These are phyloP conservation scores for Saururus chinensis DNA, from an alignment of 164 flowering plant genomes.

Conservation along the genomic window DNA sequence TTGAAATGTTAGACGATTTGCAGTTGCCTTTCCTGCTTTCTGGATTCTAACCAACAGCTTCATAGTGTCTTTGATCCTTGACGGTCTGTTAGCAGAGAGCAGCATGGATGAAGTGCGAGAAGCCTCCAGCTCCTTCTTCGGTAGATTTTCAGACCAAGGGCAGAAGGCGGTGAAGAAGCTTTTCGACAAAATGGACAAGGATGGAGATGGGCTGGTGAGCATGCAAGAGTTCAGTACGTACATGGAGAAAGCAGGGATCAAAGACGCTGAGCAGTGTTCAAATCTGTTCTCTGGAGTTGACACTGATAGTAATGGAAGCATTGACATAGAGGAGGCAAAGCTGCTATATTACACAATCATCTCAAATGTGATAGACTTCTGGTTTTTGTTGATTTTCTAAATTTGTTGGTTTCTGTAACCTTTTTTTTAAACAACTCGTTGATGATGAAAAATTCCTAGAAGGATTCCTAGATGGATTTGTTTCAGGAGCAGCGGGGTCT, in stretches of 20 bases:
- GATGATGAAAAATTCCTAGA: no score
- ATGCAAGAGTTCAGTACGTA: background rate
- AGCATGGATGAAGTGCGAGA: background rate
- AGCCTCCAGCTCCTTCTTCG: background rate
- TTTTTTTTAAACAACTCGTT: no score
- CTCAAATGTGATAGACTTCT: no score
- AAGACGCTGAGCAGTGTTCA: background rate
- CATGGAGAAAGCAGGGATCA: conserved; percentile 1
- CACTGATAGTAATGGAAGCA: background rate
- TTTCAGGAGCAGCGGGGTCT: no score
- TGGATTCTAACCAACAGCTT: no score
- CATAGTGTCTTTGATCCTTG: no score
- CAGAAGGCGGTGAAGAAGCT: background rate
- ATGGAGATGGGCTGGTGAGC: conserved; percentile 1
- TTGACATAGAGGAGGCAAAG: background rate
- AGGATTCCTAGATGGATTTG: no score
- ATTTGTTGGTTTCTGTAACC: no score
- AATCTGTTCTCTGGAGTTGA: background rate
- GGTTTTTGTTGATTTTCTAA: no score
- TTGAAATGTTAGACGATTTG: no score
- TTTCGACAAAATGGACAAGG: background rate
- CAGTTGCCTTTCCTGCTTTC: no score
- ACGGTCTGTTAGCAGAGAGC: no score
- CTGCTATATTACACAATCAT: background rate
- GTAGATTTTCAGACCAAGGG: background rate